phyloP scores from a whole-genome alignment of 225 moss, liverwort and hornwort genomes.

The Physcomitrium patens region DNA sequence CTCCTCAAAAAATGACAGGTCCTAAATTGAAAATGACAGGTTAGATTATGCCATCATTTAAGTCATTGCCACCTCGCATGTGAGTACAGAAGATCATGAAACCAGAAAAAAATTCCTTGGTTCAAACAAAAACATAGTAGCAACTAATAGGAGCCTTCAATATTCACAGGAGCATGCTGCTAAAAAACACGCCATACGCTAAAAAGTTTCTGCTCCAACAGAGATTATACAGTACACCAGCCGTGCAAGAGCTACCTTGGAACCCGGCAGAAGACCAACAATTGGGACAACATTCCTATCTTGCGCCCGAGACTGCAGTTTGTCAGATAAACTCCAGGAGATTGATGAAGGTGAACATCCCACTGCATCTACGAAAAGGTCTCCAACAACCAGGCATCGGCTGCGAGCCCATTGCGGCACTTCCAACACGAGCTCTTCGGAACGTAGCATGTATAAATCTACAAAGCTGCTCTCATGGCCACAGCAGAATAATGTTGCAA shows the following conservation, averaged over 20 bases:
- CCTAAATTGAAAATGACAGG: not conserved
- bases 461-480: slow-evolving; percentile 52
- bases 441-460: slow-evolving; percentile 72
- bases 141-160: not conserved
- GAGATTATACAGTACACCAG: not conserved
- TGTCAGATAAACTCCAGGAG: slow-evolving; percentile 19
- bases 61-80: slow-evolving; percentile 2
- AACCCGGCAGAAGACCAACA: slow-evolving; percentile 84
- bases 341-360: slow-evolving; percentile 32
- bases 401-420: slow-evolving; percentile 72
- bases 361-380: slow-evolving; percentile 79
- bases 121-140: too few relatives aligned
- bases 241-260: slow-evolving; percentile 58
- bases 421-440: slow-evolving; percentile 53
- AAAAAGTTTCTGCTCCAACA: not conserved
- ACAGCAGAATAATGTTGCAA: slow-evolving; percentile 12
- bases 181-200: not conserved
- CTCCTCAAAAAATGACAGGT: not conserved
- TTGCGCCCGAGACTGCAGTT: slow-evolving; percentile 16
- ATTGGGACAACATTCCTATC: slow-evolving; percentile 38
- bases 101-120: not conserved
- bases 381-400: slow-evolving; percentile 79
- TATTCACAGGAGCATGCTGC: slow-evolving; percentile 15
- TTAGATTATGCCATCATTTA: not conserved
- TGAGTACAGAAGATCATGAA: not conserved